These are phyloP conservation scores for Tuber melanosporum DNA, from an alignment of 495 filamentous ascomycete genomes.

Conservation along the genomic window DNA sequence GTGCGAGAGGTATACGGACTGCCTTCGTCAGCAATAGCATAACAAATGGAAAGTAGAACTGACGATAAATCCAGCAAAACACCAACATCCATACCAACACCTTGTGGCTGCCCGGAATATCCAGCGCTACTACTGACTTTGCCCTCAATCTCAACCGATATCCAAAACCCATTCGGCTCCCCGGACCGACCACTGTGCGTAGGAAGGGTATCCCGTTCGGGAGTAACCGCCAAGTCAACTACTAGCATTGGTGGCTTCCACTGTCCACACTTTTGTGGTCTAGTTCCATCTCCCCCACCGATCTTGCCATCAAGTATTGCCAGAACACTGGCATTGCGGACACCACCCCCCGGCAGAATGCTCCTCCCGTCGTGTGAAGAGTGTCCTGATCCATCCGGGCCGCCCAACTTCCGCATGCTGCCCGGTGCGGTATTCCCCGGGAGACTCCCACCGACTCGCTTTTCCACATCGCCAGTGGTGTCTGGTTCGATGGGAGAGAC, in stretches of 20 bases:
- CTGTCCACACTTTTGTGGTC: slow-evolving; percentile 14
- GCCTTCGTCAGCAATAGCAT: background rate
- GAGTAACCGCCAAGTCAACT: slow-evolving; percentile 30
- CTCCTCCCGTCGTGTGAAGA: slow-evolving; percentile 6
- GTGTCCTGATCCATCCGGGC: background rate
- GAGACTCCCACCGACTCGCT: background rate
- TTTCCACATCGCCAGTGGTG: background rate
- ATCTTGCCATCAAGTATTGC: slow-evolving; percentile 33
- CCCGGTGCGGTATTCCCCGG: background rate
- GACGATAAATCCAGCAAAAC: slow-evolving; percentile 40
- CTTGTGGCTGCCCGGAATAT: slow-evolving; percentile 17
- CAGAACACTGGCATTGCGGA: slow-evolving; percentile 33
- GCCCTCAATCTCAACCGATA: slow-evolving; percentile 38
- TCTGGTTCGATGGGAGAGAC: background rate
- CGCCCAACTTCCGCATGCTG: slow-evolving; percentile 9
- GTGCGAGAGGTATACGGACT: slow-evolving; percentile 35
- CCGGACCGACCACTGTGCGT: slow-evolving; percentile 11
- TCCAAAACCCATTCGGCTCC: slow-evolving; percentile 23
- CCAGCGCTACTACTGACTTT: slow-evolving; percentile 24
- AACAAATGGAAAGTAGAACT: background rate
- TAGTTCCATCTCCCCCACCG: slow-evolving; percentile 20
- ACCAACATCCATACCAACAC: slow-evolving; percentile 38
- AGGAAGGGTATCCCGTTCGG: slow-evolving; percentile 34
- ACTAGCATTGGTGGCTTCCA: slow-evolving; percentile 33
- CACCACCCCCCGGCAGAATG: background rate